Evolutionary conservation across 306 rosid genomes (phyloP), one percentile per base, ranked within the genome.

Genomic region (Glycyrrhiza uralensis): DNA sequence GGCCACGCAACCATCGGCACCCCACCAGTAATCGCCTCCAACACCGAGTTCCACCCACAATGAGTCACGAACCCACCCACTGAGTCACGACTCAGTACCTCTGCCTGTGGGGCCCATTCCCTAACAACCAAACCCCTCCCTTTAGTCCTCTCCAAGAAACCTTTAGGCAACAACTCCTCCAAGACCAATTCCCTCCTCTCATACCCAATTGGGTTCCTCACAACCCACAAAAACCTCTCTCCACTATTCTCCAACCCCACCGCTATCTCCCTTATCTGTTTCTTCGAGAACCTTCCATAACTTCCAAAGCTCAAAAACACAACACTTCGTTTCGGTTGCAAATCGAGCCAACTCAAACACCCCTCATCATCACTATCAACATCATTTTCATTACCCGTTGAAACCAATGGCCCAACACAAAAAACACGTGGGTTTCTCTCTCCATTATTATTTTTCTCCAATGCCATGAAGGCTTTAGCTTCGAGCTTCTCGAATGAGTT

Each of bases 271-370:
- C 7, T 57, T 35, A 85, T 2, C 24, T 85, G 90, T 10, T 5
- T 75, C 29, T 2, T 56, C 0, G 87, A 69, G 23, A 89, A 86
- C 49, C 75, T 11, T 5, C 91, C 89, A 26, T 78, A 39, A 67
- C 89, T 89, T 28, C 95, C 95, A 7, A 89, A 86, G 51, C 88
- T 78, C 4, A 89, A 39, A 24, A 69, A 89, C 50, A 85, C 88
- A 0, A 89, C 89, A 36, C 80, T 69, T 72, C 20, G 32, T 38
- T 45, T 71, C 5, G 89, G 88, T 49, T 86, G 89, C 7, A 39
- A 22, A 47, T 84, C 67, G 4, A 89, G 68, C 95, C 91, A 86
- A 1, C 36, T 54, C 72, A 86, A 32, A 36, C 86, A 86, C 36
- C 45, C 85, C 0, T 10, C 14, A 2, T 2, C 72, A 0, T 14